A percentile compares a stretch with the other conserved stretches of the same genome.
These are phyloP conservation scores for Ceratocystis papillata DNA, from an alignment of 2,329 filamentous ascomycete genomes.

Conservation along the genomic window DNA sequence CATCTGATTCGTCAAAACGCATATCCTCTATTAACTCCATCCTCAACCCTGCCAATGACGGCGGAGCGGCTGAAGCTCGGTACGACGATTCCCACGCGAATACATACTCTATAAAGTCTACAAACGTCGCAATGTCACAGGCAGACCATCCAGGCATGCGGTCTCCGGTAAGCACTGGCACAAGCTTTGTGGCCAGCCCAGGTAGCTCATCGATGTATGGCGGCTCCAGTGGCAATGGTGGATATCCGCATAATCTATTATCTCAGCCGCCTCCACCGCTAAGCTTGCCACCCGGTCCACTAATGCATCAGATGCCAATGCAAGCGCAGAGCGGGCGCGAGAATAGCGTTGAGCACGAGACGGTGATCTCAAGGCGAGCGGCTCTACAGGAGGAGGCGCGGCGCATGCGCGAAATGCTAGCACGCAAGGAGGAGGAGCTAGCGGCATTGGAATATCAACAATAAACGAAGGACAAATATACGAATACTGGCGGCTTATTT, in stretches of 20 bases:
- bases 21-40: conserved; percentile 68
- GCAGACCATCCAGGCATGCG: conserved; percentile 16
- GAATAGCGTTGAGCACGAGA: conserved; percentile 20
- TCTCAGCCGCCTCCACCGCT: conserved; percentile 15
- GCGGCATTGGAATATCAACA: conserved; percentile 34
- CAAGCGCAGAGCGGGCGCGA: conserved; percentile 12
- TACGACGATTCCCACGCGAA: conserved; percentile 18
- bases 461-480: conserved; percentile 21
- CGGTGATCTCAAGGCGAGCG: conserved; percentile 46
- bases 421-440: conserved; percentile 63
- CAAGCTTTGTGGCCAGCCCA: conserved; percentile 19
- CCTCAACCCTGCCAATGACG: conserved; percentile 45
- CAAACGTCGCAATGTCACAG: background rate
- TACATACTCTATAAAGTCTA: conserved; percentile 14
- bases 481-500: background rate
- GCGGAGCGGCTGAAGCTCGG: conserved; percentile 10
- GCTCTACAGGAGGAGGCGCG: conserved; percentile 63
- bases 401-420: conserved; percentile 60
- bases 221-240: background rate
- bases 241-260: conserved; percentile 6
- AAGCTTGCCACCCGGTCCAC: background rate
- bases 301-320: background rate
- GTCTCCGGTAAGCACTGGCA: conserved; percentile 16
- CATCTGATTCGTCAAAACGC: conserved; percentile 41
- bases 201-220: conserved; percentile 9